Evolutionary conservation across 2,329 filamentous ascomycete species (phyloP), one percentile per base, ranked within the genome.

Genomic region (Cordyceps fumosorosea): DNA sequence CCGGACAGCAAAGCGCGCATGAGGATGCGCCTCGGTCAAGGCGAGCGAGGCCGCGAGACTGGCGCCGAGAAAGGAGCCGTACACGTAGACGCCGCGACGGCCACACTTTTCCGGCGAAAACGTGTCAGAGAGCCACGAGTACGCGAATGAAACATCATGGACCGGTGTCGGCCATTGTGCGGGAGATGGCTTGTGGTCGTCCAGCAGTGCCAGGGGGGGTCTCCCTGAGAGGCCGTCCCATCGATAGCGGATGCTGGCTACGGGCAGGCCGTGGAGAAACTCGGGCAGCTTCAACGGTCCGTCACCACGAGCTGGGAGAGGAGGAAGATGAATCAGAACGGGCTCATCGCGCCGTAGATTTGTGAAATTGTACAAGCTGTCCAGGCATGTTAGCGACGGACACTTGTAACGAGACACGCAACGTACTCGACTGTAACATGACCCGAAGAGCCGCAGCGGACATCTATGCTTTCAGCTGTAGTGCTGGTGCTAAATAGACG

Each of bases 191-290:
- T 24, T 50, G 56, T 64, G 52, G 45, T 51, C 51, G 48, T 58
- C n/a, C 40, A 45, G 26, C 24, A 63, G 37, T 8, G 53, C 52
- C 1, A 54, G 68, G 32, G 56, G 57, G 32, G 56, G 57, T 45
- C 66, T 67, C 47, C 68, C 20, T 4, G 42, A 32, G 34, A 64
- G 65, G 3, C 63, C 70, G 8, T 69, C 69, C 85, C 85, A 88
- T 18, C 84, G 78, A 69, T 87, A 88, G 68, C 85, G 82, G 68
- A 88, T 82, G 61, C 78, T 78, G 6, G 79, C 83, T 0, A 82
- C 77, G 1, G 83, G 78, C 42, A 75, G 75, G 16, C 70, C 71
- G 14, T 69, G 73, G 37, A 80, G 71, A 63, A 80, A 81, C 11
- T 65, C 66, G 32, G 81, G 78, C 26, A 81, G 66, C 37, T 72